Evolutionary conservation across 108 stramenopile genomes (phyloP).

Genomic region (Fragilariopsis cylindrus): DNA sequence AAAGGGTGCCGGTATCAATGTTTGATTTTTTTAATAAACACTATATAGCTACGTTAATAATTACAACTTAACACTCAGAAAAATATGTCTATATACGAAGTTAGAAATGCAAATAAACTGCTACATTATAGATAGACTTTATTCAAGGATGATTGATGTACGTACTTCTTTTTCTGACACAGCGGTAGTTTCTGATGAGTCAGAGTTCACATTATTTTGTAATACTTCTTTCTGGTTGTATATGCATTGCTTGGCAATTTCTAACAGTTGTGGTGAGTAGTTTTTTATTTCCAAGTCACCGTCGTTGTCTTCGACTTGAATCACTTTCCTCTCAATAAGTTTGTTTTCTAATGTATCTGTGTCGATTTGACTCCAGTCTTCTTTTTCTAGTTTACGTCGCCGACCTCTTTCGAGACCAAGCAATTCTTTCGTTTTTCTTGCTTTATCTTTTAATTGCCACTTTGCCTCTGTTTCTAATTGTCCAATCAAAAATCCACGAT

Average conservation of each 20-base stretch:
- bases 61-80: no score
- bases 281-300: conserved; percentile 10
- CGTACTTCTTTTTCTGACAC: no score
- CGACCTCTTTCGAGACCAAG: conserved; percentile 17
- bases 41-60: no score
- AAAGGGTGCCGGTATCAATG: background rate
- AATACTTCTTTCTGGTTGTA: background rate
- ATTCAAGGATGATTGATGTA: no score
- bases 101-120: no score
- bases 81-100: no score
- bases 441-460: conserved; percentile 62
- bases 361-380: conserved; percentile 71
- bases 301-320: conserved; percentile 12
- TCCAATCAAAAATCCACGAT: conserved; percentile 69
- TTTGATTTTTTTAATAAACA: no score
- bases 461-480: conserved; percentile 71
- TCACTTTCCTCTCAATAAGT: conserved; percentile 46
- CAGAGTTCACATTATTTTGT: no score
- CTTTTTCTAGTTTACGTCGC: conserved; percentile 31
- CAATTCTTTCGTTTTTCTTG: conserved; percentile 52
- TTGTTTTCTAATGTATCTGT: conserved; percentile 48
- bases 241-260: conserved; percentile 25
- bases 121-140: no score
- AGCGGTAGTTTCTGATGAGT: no score
- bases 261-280: conserved; percentile 21